These are phyloP conservation scores for Glycine latifolia DNA, from an alignment of 306 rosid species.

Conservation along the genomic window DNA sequence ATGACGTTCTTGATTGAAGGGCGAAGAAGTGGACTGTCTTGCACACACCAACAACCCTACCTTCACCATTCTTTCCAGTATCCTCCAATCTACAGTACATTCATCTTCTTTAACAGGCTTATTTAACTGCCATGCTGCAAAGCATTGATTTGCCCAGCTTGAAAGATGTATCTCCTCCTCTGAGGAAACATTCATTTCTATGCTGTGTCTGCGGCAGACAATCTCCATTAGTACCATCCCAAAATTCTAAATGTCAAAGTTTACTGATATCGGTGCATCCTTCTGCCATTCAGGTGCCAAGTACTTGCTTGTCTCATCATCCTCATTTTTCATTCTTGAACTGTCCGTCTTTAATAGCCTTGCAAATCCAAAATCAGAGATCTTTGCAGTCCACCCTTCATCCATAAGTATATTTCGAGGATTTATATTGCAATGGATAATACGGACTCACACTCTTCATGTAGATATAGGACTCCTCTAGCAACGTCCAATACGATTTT, in stretches of 20 bases:
- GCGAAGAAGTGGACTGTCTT: slow-evolving; percentile 44
- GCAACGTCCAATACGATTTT: slow-evolving; percentile 50
- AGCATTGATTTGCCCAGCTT: slow-evolving; percentile 50
- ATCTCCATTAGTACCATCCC: slow-evolving; percentile 51
- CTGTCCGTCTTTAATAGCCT: slow-evolving; percentile 16
- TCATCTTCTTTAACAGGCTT: slow-evolving; percentile 29
- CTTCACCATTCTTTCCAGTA: slow-evolving; percentile 56
- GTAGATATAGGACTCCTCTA: slow-evolving; percentile 49
- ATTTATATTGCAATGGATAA: slow-evolving; percentile 55
- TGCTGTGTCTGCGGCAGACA: slow-evolving; percentile 38
- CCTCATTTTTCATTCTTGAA: slow-evolving; percentile 13
- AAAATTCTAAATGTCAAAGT: slow-evolving; percentile 48
- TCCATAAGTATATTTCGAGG: slow-evolving; percentile 56
- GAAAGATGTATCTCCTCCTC: slow-evolving; percentile 35
- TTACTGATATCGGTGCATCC: slow-evolving; percentile 33
- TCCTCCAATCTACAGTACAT: slow-evolving; percentile 42
- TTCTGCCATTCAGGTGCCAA: slow-evolving; percentile 55
- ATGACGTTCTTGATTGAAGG: slow-evolving; percentile 51
- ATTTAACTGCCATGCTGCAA: slow-evolving; percentile 41
- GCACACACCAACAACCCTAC: slow-evolving; percentile 59
- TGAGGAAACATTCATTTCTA: slow-evolving; percentile 37
- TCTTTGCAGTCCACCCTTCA: slow-evolving; percentile 52
- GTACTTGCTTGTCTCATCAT: slow-evolving; percentile 21
- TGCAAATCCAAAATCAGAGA: slow-evolving; percentile 58
- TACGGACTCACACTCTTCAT: slow-evolving; percentile 54